Evolutionary conservation across 306 rosid genomes (phyloP).

Genomic region (Lathyrus sativus): DNA sequence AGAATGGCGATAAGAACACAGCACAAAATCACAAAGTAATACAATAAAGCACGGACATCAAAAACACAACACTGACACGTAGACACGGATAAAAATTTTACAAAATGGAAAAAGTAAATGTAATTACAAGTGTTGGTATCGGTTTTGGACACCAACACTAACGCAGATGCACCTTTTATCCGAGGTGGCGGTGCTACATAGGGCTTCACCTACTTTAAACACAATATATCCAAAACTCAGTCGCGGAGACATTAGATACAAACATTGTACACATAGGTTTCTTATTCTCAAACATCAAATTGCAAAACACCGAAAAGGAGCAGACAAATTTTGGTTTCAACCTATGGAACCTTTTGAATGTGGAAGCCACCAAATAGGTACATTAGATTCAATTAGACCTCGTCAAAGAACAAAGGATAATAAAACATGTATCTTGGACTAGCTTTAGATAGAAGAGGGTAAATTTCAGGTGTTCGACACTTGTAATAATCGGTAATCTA

Average conservation of each 20-base stretch:
- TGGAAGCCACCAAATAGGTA: constrained; percentile 11
- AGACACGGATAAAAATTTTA: too few species aligned
- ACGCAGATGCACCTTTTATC: too few species aligned
- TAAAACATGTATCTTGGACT: neutral
- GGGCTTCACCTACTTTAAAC: constrained; percentile 11
- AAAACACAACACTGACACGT: too few species aligned
- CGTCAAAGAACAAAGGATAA: constrained; percentile 2
- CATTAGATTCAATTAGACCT: neutral
- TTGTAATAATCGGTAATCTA: neutral
- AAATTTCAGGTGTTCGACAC: neutral
- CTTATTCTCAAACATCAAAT: constrained; percentile 9
- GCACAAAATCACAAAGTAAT: constrained; percentile 24
- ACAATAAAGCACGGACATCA: too few species aligned
- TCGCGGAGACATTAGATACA: neutral
- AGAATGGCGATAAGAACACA: constrained; percentile 2
- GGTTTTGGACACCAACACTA: too few species aligned
- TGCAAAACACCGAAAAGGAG: constrained; percentile 26
- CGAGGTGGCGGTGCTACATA: neutral
- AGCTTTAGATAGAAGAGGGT: neutral
- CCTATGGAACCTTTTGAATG: constrained; percentile 2
- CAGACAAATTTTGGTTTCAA: constrained; percentile 14
- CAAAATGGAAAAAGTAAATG: too few species aligned
- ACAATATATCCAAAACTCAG: constrained; percentile 5
- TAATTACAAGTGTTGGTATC: too few species aligned
- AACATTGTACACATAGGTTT: neutral